Evolutionary conservation across 495 filamentous ascomycete species (phyloP).

Genomic region (Neurospora sp.): DNA sequence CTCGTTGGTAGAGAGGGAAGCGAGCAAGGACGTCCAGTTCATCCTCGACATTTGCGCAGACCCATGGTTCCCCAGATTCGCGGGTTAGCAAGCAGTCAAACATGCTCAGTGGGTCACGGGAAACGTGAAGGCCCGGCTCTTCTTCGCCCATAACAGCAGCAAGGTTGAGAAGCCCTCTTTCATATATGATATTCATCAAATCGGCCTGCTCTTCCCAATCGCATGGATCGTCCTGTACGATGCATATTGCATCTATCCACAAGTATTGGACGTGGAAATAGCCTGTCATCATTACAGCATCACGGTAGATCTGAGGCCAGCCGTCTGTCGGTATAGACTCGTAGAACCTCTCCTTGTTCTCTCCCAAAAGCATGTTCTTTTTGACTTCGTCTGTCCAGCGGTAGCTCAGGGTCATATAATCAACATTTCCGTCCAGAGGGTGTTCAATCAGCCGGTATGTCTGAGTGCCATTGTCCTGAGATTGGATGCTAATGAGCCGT

Average conservation of each 20-base stretch:
- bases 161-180: not conserved
- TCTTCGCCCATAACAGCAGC: not conserved
- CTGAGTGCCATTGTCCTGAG: too few species aligned
- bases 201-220: not conserved
- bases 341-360: not conserved
- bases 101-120: not conserved
- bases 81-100: too few species aligned
- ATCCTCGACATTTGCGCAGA: too few species aligned
- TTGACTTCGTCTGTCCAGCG: too few species aligned
- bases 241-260: not conserved
- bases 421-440: too few species aligned
- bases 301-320: not conserved
- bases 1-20: too few species aligned
- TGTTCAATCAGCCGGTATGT: too few species aligned
- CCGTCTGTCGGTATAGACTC: not conserved
- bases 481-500: too few species aligned
- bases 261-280: not conserved
- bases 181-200: not conserved
- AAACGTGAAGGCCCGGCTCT: not conserved
- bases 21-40: too few species aligned
- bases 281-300: not conserved
- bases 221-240: not conserved
- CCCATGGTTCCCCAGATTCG: too few species aligned
- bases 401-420: too few species aligned
- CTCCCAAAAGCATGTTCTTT: too few species aligned